Evolutionary conservation across 2,329 filamentous ascomycete genomes (phyloP).

Genomic region (Ampelomyces quisqualis): DNA sequence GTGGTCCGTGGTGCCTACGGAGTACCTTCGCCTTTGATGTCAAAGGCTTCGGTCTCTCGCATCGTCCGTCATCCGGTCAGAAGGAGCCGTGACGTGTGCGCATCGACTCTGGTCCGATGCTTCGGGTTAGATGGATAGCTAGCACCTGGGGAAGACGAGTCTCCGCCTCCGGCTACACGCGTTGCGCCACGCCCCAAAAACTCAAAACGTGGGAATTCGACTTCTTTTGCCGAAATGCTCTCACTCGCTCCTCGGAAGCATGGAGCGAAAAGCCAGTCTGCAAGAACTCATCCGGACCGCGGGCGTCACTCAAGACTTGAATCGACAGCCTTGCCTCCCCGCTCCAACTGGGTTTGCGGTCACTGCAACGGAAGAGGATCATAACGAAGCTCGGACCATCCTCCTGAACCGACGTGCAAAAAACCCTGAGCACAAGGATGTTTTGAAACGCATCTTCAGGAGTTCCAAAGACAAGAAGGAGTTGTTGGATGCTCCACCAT

Average conservation of each 20-base stretch:
- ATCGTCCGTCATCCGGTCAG: background rate
- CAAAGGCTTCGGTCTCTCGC: background rate
- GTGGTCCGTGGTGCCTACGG: too few species aligned
- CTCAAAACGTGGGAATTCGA: slow-evolving; percentile 4
- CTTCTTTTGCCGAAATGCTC: slow-evolving; percentile 8
- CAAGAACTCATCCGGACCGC: slow-evolving; percentile 33
- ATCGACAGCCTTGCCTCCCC: slow-evolving; percentile 36
- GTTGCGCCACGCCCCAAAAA: slow-evolving; percentile 9
- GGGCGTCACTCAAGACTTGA: slow-evolving; percentile 27
- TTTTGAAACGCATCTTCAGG: slow-evolving; percentile 40
- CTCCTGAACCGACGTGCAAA: slow-evolving; percentile 34
- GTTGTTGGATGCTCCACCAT: slow-evolving; percentile 28
- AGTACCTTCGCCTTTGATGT: background rate
- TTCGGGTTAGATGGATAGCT: slow-evolving; percentile 8
- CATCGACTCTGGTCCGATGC: slow-evolving; percentile 4
- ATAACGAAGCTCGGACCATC: slow-evolving; percentile 31
- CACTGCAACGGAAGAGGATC: slow-evolving; percentile 36
- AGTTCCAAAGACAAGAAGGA: slow-evolving; percentile 41
- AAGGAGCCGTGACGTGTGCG: slow-evolving; percentile 5
- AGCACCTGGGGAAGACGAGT: too few species aligned
- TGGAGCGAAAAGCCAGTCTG: slow-evolving; percentile 33
- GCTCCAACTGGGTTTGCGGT: slow-evolving; percentile 34
- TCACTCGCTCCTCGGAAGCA: slow-evolving; percentile 9
- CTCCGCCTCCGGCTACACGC: slow-evolving; percentile 22
- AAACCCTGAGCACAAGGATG: slow-evolving; percentile 32